Conservation (phyloP, 2,329 filamentous ascomycete species). For the Cryoendolithus antarcticus region DNA sequence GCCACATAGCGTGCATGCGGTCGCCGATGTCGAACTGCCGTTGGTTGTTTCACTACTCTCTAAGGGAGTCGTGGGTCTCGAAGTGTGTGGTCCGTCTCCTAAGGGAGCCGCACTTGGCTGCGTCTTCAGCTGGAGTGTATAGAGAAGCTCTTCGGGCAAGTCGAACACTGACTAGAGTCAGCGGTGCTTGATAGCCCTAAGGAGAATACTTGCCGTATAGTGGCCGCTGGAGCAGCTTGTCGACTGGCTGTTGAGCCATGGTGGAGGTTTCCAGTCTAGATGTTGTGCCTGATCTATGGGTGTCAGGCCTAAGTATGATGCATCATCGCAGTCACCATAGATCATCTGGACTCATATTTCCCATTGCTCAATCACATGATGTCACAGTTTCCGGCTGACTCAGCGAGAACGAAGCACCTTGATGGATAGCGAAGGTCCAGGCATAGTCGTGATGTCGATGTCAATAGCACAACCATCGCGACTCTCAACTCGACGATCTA, state of each 20-base stretch:
- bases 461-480: too few species aligned
- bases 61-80: constrained; percentile 2
- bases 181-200: constrained; percentile 10
- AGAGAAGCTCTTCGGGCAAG: constrained; percentile 61
- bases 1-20: constrained; percentile 69
- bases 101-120: constrained; percentile 25
- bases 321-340: too few species aligned
- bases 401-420: too few species aligned
- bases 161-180: constrained; percentile 54
- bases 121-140: constrained; percentile 50
- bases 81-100: constrained; percentile 16
- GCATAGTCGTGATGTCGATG: too few species aligned
- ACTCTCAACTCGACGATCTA: too few species aligned
- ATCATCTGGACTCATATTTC: too few species aligned
- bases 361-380: too few species aligned
- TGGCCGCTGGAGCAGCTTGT: constrained; percentile 33
- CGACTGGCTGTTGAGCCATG: constrained; percentile 2
- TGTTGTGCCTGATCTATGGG: too few species aligned
- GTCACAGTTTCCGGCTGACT: too few species aligned
- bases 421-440: too few species aligned
- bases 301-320: too few species aligned
- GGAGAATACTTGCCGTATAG: constrained; percentile 29
- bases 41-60: not conserved
- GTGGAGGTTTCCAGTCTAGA: too few species aligned
- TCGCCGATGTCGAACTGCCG: constrained; percentile 38